Percentiles rank a stretch among this genome's conserved stretches.
Conservation (phyloP, 2,329 filamentous ascomycete species). For the Dactylellina leptospora region DNA sequence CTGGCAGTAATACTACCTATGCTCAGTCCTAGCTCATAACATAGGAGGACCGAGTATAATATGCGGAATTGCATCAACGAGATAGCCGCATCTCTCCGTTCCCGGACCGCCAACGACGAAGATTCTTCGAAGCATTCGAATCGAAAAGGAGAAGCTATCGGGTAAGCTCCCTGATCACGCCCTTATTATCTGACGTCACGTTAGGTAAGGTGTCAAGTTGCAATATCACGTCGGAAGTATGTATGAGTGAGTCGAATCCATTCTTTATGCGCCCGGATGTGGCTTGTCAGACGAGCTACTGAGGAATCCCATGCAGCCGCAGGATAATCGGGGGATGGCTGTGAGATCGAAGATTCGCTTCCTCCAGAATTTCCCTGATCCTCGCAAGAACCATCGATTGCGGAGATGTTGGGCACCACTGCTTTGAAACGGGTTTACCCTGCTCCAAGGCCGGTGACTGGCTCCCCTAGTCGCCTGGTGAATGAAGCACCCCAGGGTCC, state of each 20-base stretch:
- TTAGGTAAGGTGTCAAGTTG: neutral
- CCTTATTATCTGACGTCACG: conserved; percentile 39
- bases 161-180: neutral
- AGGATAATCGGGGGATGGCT: conserved; percentile 39
- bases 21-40: too few species aligned
- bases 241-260: conserved; percentile 11
- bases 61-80: too few species aligned
- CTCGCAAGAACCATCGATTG: conserved; percentile 43
- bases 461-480: neutral
- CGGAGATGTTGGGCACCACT: too few species aligned
- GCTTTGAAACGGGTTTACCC: conserved; percentile 24
- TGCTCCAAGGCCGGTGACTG: neutral
- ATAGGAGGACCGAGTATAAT: too few species aligned
- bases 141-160: neutral
- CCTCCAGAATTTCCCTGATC: conserved; percentile 31
- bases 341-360: conserved; percentile 48
- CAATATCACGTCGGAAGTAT: neutral
- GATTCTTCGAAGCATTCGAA: neutral
- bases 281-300: conserved; percentile 39
- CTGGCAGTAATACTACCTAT: too few species aligned
- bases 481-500: conserved; percentile 11
- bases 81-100: conserved; percentile 1
- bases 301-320: conserved; percentile 13
- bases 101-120: neutral
- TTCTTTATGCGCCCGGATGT: conserved; percentile 40